Conservation (phyloP, 2,329 filamentous ascomycete species). For the Fusarium sp. region DNA sequence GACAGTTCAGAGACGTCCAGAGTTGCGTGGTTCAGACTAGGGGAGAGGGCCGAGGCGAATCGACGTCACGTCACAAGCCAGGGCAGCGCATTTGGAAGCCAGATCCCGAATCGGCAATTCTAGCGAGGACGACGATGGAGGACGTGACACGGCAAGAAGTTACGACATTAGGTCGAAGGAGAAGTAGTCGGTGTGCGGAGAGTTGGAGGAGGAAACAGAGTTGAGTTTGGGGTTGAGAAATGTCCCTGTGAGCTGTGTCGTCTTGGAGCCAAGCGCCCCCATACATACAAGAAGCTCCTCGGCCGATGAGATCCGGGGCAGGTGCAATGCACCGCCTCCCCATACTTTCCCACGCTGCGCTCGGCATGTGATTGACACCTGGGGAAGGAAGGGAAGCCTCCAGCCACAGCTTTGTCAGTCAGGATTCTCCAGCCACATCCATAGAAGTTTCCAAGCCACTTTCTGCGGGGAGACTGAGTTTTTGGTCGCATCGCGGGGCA, state of each 20-base stretch:
- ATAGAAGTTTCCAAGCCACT: conserved; percentile 31
- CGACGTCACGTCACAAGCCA: conserved; percentile 47
- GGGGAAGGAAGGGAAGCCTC: conserved; percentile 3
- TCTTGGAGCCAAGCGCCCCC: conserved; percentile 5
- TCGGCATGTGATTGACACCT: conserved; percentile 51
- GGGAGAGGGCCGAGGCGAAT: conserved; percentile 28
- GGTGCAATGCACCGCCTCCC: conserved; percentile 42
- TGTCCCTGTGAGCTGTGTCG: conserved; percentile 33
- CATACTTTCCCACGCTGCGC: conserved; percentile 37
- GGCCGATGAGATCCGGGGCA: conserved; percentile 49
- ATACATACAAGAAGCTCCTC: conserved; percentile 45
- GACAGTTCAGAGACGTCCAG: neutral
- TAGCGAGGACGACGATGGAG: neutral
- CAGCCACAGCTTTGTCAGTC: conserved; percentile 28
- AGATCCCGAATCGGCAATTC: conserved; percentile 17
- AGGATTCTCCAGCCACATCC: conserved; percentile 27
- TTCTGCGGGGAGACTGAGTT: conserved; percentile 31
- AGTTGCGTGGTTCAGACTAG: conserved; percentile 11
- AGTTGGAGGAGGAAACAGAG: conserved; percentile 22
- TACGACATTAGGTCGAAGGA: neutral
- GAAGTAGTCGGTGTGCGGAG: neutral
- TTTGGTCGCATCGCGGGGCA: conserved; percentile 49
- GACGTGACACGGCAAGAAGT: neutral
- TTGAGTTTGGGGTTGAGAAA: conserved; percentile 7
- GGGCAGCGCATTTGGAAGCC: conserved; percentile 30